These are phyloP conservation scores for Wickerhamomyces bovis DNA, from an alignment of 805 yeast genomes.

Conservation along the genomic window DNA sequence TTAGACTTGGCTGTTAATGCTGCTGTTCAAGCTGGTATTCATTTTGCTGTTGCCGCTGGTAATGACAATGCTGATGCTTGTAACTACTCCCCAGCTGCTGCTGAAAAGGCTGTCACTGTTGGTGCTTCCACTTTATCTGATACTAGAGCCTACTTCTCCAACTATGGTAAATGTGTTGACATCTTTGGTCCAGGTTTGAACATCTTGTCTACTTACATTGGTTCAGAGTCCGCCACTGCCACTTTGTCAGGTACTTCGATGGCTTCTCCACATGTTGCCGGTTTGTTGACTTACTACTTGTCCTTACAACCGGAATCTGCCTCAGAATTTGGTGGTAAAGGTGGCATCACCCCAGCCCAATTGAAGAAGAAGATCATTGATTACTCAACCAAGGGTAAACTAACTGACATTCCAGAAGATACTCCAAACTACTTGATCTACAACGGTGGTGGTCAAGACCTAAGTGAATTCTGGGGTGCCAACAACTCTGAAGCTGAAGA, in stretches of 20 bases:
- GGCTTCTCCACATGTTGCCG: conserved; percentile 97
- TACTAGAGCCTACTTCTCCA: conserved; percentile 90
- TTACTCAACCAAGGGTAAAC: conserved; percentile 54
- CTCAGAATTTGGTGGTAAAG: conserved; percentile 53
- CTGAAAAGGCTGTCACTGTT: conserved; percentile 79
- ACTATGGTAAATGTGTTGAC: conserved; percentile 93
- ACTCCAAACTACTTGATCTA: conserved; percentile 74
- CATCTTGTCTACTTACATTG: conserved; percentile 77
- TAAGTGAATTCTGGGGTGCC: conserved; percentile 28
- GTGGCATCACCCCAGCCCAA: conserved; percentile 60
- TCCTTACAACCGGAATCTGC: conserved; percentile 75
- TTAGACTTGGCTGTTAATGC: conserved; percentile 85
- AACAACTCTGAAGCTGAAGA: conserved; percentile 2
- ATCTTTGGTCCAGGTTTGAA: conserved; percentile 95
- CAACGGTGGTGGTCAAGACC: conserved; percentile 77
- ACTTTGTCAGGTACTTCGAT: conserved; percentile 92
- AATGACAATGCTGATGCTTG: conserved; percentile 93
- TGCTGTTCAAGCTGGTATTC: conserved; percentile 82
- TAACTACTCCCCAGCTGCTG: conserved; percentile 85
- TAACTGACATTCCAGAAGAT: conserved; percentile 60
- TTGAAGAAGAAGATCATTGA: conserved; percentile 70
- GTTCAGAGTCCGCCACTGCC: conserved; percentile 70
- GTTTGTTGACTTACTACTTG: conserved; percentile 82
- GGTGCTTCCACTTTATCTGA: conserved; percentile 92
- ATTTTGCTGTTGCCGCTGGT: conserved; percentile 96